phyloP scores from a whole-genome alignment of 495 filamentous ascomycete species.

The Aspergillus ellipticus region DNA sequence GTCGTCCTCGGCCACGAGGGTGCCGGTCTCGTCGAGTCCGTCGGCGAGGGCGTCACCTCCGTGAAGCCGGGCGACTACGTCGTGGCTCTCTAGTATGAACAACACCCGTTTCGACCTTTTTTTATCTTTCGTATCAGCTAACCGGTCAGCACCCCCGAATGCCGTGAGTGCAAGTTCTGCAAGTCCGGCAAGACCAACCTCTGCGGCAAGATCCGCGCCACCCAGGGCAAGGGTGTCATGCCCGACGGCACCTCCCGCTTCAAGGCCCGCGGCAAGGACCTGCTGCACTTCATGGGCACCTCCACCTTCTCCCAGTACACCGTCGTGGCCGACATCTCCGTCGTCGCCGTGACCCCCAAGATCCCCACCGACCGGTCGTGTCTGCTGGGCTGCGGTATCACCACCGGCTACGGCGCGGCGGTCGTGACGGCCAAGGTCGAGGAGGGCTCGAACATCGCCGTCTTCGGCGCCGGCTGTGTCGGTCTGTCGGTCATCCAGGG shows the following conservation, averaged over 20 bases:
- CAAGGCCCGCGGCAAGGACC: constrained; percentile 85
- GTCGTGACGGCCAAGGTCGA: constrained; percentile 88
- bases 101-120: no score
- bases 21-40: constrained; percentile 93
- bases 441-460: constrained; percentile 81
- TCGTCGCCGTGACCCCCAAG: constrained; percentile 84
- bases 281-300: constrained; percentile 99
- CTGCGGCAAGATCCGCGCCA: constrained; percentile 97
- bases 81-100: constrained; percentile 91
- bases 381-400: constrained; percentile 95
- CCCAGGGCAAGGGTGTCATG: constrained; percentile 95
- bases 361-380: constrained; percentile 97
- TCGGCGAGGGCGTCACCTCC: constrained; percentile 90
- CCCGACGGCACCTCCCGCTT: constrained; percentile 96
- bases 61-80: constrained; percentile 83
- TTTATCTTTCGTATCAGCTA: no score
- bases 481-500: constrained; percentile 94
- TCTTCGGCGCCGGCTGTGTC: constrained; percentile 96
- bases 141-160: constrained; percentile 79
- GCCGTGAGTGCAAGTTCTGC: constrained; percentile 98
- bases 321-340: constrained; percentile 96
- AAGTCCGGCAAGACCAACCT: constrained; percentile 99
- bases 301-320: constrained; percentile 99
- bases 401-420: constrained; percentile 95
- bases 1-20: constrained; percentile 96